Conservation (phyloP, 2,329 filamentous ascomycete genomes). For the Fonsecaea multimorphosa region DNA sequence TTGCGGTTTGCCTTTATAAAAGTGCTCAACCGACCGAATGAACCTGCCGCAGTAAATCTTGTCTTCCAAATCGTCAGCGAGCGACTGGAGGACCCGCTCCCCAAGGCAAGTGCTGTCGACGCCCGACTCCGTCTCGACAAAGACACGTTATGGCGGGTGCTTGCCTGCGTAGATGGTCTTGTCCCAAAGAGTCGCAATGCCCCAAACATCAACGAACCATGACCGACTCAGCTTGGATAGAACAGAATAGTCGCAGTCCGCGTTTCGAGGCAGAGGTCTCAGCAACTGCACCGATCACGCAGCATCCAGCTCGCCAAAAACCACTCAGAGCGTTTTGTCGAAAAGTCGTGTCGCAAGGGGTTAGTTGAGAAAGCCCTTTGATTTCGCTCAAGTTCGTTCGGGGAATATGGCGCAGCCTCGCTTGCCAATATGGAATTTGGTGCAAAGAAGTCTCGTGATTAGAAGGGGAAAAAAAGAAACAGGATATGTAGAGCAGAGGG, state of each 20-base stretch:
- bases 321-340: no score
- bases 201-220: background rate
- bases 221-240: background rate
- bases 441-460: no score
- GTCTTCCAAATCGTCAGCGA: background rate
- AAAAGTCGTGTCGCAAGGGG: no score
- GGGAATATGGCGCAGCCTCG: no score
- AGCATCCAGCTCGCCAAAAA: background rate
- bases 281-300: background rate
- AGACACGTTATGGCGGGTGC: background rate
- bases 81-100: background rate
- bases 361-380: no score
- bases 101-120: background rate
- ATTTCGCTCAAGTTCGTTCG: no score
- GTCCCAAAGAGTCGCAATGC: background rate
- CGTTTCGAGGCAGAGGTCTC: background rate
- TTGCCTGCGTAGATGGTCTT: background rate
- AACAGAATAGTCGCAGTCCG: background rate
- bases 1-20: background rate
- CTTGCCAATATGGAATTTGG: no score
- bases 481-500: no score
- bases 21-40: background rate
- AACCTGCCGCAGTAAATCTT: background rate
- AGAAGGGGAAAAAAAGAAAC: no score
- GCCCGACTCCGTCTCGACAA: background rate